These are phyloP conservation scores for Thoreauomyces humboldtii DNA, from an alignment of 192 early-diverging fungal genomes.

Conservation along the genomic window DNA sequence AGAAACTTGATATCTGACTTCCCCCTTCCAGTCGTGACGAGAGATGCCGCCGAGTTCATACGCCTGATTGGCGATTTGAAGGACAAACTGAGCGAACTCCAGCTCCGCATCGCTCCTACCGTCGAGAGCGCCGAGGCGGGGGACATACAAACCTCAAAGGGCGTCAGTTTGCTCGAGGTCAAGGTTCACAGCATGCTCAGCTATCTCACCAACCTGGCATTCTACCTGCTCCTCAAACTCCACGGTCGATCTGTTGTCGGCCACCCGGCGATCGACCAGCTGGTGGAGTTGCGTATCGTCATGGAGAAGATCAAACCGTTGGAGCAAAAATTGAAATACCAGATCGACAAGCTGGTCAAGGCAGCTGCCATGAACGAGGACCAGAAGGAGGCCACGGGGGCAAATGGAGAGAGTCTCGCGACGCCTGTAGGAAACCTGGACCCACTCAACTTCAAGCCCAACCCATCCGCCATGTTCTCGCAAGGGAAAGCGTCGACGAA, in stretches of 20 bases:
- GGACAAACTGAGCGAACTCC: slow-evolving; percentile 15
- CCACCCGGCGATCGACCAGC: slow-evolving; percentile 59
- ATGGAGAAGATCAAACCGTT: slow-evolving; percentile 92
- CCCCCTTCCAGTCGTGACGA: background rate
- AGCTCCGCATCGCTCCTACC: slow-evolving; percentile 1
- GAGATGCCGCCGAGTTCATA: slow-evolving; percentile 10
- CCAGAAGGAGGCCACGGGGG: slow-evolving; percentile 12
- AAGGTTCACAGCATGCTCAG: slow-evolving; percentile 83
- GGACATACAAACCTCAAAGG: slow-evolving; percentile 68
- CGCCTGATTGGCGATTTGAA: slow-evolving; percentile 15
- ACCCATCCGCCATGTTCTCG: slow-evolving; percentile 48
- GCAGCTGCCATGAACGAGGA: slow-evolving; percentile 34
- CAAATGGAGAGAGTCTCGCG: slow-evolving; percentile 11
- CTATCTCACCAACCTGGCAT: slow-evolving; percentile 80
- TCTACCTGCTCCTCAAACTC: slow-evolving; percentile 75
- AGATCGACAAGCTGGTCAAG: slow-evolving; percentile 91
- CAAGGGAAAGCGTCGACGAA: background rate
- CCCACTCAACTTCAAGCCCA: slow-evolving; percentile 90
- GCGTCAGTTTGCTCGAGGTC: slow-evolving; percentile 86
- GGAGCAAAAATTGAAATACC: slow-evolving; percentile 92
- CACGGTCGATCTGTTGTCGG: slow-evolving; percentile 61
- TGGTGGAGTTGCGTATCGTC: slow-evolving; percentile 81
- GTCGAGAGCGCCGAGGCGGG: slow-evolving; percentile 41
- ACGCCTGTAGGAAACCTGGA: slow-evolving; percentile 35
- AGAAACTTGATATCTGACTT: too few species aligned